phyloP scores from a whole-genome alignment of 2,329 filamentous ascomycete species.

The Daldinia sp. region DNA sequence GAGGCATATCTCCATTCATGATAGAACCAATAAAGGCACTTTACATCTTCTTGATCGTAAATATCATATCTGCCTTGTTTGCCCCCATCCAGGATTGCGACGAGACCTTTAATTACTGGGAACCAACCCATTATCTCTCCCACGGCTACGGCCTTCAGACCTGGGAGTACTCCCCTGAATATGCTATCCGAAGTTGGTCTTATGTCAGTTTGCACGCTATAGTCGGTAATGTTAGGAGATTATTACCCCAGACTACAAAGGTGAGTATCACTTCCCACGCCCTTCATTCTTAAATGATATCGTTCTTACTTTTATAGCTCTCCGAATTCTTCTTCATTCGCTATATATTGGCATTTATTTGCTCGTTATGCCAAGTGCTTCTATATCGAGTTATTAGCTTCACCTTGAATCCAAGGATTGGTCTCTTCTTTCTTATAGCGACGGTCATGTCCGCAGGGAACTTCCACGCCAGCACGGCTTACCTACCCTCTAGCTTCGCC shows the following conservation, averaged over 20 bases:
- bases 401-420: conserved; percentile 84
- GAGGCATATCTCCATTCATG: conserved; percentile 67
- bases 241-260: conserved; percentile 73
- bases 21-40: conserved; percentile 82
- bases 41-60: conserved; percentile 81
- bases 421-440: conserved; percentile 83
- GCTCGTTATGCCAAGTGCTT: conserved; percentile 84
- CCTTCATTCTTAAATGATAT: conserved; percentile 12
- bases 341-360: conserved; percentile 77
- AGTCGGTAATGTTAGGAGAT: conserved; percentile 73
- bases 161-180: conserved; percentile 98
- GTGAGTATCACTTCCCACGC: conserved; percentile 49
- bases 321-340: conserved; percentile 91
- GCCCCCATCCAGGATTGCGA: conserved; percentile 98
- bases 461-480: conserved; percentile 90
- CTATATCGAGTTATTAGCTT: conserved; percentile 82
- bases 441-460: conserved; percentile 87
- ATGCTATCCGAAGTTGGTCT: conserved; percentile 94
- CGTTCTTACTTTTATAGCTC: conserved; percentile 55
- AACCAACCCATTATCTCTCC: conserved; percentile 92
- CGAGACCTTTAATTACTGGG: conserved; percentile 99
- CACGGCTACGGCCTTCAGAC: conserved; percentile 96
- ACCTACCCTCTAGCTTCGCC: conserved; percentile 92
- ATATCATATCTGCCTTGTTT: conserved; percentile 80
- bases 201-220: conserved; percentile 86